These are phyloP conservation scores for Schizosaccharomyces lindneri DNA, from an alignment of 805 yeast species.

Conservation along the genomic window DNA sequence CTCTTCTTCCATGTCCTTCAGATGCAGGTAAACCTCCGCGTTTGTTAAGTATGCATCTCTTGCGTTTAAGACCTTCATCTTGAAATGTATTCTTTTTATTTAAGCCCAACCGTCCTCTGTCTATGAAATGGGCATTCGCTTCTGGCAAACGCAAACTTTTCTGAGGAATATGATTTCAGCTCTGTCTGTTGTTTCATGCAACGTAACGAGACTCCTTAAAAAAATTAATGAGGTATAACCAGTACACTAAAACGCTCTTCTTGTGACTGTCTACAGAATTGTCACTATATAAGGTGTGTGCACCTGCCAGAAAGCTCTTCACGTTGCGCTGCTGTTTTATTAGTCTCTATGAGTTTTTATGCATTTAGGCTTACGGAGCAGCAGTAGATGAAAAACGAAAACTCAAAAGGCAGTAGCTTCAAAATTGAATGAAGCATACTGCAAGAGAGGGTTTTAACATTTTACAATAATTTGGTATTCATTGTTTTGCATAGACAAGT, in stretches of 20 bases:
- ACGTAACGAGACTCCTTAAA: neutral
- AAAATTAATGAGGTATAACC: neutral
- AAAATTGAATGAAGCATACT: neutral
- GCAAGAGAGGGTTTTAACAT: neutral
- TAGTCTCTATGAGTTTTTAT: neutral
- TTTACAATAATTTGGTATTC: too few species aligned
- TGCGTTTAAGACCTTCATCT: neutral
- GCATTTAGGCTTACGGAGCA: neutral
- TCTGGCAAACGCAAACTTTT: neutral
- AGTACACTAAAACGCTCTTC: neutral
- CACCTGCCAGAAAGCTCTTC: neutral
- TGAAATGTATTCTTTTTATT: neutral
- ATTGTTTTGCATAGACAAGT: too few species aligned
- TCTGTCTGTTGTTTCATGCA: neutral
- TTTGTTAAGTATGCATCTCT: neutral
- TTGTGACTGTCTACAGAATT: neutral
- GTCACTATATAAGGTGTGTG: neutral
- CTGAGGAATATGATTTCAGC: neutral
- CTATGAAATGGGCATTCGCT: too few species aligned
- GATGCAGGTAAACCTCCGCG: neutral
- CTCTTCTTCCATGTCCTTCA: neutral
- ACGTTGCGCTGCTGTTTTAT: conserved; percentile 1
- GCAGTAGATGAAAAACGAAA: neutral
- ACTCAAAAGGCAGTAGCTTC: neutral
- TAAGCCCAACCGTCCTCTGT: neutral